These are phyloP conservation scores for Taphrina sp. DNA, from an alignment of 1,139 yeast genomes.

Conservation along the genomic window DNA sequence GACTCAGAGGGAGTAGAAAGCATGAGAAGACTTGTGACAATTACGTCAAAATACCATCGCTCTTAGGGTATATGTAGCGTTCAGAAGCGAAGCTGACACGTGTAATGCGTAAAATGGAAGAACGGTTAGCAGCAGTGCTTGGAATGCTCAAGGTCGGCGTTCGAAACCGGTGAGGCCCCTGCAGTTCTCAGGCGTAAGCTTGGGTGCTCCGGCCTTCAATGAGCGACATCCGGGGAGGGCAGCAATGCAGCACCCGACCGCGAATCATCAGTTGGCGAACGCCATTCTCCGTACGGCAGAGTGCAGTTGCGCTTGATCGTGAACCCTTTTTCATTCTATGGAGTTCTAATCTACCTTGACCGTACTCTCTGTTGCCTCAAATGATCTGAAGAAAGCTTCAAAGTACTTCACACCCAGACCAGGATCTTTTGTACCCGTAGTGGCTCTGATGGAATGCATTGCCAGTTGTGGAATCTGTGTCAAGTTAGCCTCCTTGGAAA, in stretches of 20 bases:
- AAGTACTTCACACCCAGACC: slow-evolving; percentile 65
- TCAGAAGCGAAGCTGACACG: no score
- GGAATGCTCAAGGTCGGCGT: slow-evolving; percentile 16
- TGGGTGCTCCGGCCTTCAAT: slow-evolving; percentile 17
- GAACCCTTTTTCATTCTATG: slow-evolving; percentile 8
- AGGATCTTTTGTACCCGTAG: slow-evolving; percentile 84
- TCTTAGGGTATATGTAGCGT: no score
- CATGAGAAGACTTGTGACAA: no score
- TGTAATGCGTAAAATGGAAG: slow-evolving; percentile 27
- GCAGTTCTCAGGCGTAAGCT: slow-evolving; percentile 22
- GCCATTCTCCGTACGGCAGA: slow-evolving; percentile 18
- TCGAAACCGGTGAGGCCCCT: slow-evolving; percentile 28
- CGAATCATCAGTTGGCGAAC: slow-evolving; percentile 17
- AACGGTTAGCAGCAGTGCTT: slow-evolving; percentile 12
- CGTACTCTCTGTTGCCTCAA: slow-evolving; percentile 41
- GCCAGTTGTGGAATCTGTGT: slow-evolving; percentile 74
- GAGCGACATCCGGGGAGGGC: slow-evolving; percentile 18
- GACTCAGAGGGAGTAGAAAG: no score
- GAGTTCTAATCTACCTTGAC: slow-evolving; percentile 17
- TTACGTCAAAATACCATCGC: no score
- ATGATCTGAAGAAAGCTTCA: slow-evolving; percentile 61
- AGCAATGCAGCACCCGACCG: slow-evolving; percentile 21
- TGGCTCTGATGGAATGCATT: slow-evolving; percentile 94
- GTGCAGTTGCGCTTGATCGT: slow-evolving; percentile 7
- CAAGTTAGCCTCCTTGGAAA: no score